Base-by-base conservation (phyloP, 2,329 filamentous ascomycete species). In the Aspergillus bombycis region DNA sequence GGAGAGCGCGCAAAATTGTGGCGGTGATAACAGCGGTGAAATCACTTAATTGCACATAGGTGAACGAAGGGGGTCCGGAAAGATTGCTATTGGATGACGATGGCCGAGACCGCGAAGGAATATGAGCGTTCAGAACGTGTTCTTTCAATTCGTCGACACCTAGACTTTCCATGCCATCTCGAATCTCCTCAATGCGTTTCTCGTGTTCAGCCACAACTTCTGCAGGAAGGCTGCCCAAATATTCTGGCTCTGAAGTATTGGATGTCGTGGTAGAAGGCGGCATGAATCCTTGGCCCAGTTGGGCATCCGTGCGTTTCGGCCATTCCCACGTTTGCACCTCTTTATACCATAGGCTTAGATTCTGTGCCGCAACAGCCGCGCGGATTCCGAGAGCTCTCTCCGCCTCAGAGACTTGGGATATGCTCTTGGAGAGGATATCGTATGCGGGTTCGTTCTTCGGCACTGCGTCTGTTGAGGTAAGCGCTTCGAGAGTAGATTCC, bases 11-110 rank as follows among this genome's bases (percentile, higher is more conserved):
- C n/a, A 99, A 80, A 21, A 97, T 91, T 38, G 94, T 96, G 32
- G 94, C 92, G 1, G 95, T 97, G 62, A 98, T 86, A 54, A 98
- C 85, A 28, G 94, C 92, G 10, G 93, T 94, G 71, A 97, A 88
- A 76, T 98, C 95, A 70, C 95, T 93, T 83, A 98, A 87, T 65
- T 86, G 89, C 66, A 86, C 86, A 77, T 91, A 91, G 48, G 82
- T 78, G 61, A 78, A 73, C 60, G 76, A 72, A 48, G 75, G 72
- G 61, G 73, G 75, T 73, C 74, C 78, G 56, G 81, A 84, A 19
- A 79, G 75, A 48, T 80, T 73, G 66, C 79, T 75, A 72, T 80
- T 70, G 69, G 80, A 69, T 73, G 81, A 73, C 74, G 78, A 71
- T 76, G 86, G 81, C 75, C 85, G 82, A 62, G 86, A 88, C 68